Evolutionary conservation across 2,329 filamentous ascomycete genomes (phyloP).

Genomic region (Celoporthe dispersa): DNA sequence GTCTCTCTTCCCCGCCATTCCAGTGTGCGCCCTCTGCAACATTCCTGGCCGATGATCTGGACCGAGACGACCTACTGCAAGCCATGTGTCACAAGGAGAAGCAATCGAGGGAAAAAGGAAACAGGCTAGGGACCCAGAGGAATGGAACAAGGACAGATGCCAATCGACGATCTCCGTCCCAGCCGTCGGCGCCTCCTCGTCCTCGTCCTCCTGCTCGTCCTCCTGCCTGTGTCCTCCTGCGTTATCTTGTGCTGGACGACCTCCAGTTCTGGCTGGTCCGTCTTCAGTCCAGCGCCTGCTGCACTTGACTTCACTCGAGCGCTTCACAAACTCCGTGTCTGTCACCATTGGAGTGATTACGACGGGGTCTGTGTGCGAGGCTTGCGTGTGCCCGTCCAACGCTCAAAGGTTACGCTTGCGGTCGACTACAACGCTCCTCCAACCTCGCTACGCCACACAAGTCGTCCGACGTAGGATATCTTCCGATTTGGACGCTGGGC

Average conservation of each 20-base stretch:
- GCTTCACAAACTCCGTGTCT: conserved; percentile 17
- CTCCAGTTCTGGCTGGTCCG: conserved; percentile 15
- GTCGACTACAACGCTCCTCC: conserved; percentile 4
- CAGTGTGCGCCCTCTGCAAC: conserved; percentile 15
- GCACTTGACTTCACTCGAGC: conserved; percentile 7
- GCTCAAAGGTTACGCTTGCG: conserved; percentile 11
- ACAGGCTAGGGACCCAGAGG: background rate
- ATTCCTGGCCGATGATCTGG: conserved; percentile 15
- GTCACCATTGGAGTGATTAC: conserved; percentile 19
- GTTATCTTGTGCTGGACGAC: conserved; percentile 20
- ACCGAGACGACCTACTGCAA: conserved; percentile 14
- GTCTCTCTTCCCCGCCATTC: conserved; percentile 21
- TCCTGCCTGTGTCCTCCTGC: conserved; percentile 14
- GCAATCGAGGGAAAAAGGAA: background rate
- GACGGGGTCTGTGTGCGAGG: conserved; percentile 15
- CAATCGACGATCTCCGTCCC: background rate
- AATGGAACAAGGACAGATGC: background rate
- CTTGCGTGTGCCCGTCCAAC: conserved; percentile 23
- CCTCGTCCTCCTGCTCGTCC: background rate
- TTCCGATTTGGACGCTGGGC: conserved; percentile 21
- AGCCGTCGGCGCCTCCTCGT: background rate
- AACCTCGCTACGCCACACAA: conserved; percentile 11
- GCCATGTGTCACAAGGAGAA: conserved; percentile 13
- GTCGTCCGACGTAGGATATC: conserved; percentile 18
- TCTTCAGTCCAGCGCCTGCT: conserved; percentile 8